Base-by-base conservation (phyloP, 495 filamentous ascomycete species). In the Thermochaetoides thermophila region DNA sequence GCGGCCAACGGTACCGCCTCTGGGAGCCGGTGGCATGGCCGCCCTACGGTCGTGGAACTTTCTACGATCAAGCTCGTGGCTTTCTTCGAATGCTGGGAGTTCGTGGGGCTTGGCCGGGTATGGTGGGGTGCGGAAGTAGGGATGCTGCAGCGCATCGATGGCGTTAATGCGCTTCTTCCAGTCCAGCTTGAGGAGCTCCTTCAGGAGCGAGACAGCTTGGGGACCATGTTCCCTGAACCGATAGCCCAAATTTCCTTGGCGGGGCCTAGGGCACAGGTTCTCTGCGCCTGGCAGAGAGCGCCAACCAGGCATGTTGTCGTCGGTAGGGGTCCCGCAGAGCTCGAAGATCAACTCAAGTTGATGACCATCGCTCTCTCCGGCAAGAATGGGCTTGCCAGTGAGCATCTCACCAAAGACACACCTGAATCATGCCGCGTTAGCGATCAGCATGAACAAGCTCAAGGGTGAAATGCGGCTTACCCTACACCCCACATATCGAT, bases 331-430 rank as follows among this genome's bases (percentile, higher is more conserved):
- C 11, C 89, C 89, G 34, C 93, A 81, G n/a, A 99, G 71, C 34
- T 79, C 76, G 46, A 93, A 99, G 34, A 96, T 93, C 29, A 87
- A 71, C 9, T 89, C 74, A 25, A 84, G 72, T 56, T 99, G 89
- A 47, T 96, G 80, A 5, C 71, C 56, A 50, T 99, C 89, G 48
- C 78, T 91, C 34, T 73, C 82, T 3, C 89, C 89, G 3, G 83
- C 73, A 16, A 99, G 69, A 29, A 99, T 95, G 0, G 89, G 89
- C 50, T 84, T 92, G 31, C 84, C 74, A 44, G 82, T 76, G 39
- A 96, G 81, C 89, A 99, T 99, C 56, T 99, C 89, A 19, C 84
- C 89, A 53, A 99, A 95, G 8, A 99, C 84, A 51, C 89, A 95
- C 18, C 83, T 87, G 41, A n/a, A n/a, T n/a, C n/a, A n/a, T n/a